A percentile compares a stretch with the other conserved stretches of the same genome.
Evolutionary conservation across 139 green algal genomes (phyloP).

Genomic region (Chlamydomonas schloesseri): DNA sequence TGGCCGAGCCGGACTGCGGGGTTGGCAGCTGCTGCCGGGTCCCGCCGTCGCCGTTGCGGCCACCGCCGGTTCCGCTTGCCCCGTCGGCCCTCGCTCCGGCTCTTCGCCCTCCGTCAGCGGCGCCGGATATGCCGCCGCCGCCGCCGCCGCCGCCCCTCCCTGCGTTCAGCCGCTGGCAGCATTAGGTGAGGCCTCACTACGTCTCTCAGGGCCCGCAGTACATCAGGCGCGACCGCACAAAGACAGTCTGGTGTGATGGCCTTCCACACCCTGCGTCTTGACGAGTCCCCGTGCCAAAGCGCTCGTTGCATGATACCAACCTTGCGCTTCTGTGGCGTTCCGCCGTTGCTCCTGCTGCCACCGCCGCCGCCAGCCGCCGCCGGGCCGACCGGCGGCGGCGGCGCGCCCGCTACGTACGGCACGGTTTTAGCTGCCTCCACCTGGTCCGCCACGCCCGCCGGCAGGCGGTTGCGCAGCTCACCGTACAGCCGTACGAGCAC

Average conservation of each 20-base stretch:
- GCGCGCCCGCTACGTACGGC: background rate
- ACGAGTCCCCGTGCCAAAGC: too few species aligned
- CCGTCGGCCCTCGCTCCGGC: background rate
- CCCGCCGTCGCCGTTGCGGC: background rate
- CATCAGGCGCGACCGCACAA: too few species aligned
- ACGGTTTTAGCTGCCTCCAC: constrained; percentile 28
- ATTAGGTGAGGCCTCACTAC: too few species aligned
- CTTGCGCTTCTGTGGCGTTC: too few species aligned
- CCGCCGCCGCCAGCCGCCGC: background rate
- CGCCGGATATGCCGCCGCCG: too few species aligned
- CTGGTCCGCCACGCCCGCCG: background rate
- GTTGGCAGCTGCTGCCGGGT: too few species aligned
- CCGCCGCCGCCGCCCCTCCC: background rate
- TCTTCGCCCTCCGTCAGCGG: background rate
- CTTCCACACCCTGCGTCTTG: too few species aligned
- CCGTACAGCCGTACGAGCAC: constrained; percentile 55
- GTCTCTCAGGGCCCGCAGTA: too few species aligned
- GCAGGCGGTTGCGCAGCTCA: constrained; percentile 30
- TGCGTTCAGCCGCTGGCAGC: background rate
- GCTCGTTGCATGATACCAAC: too few species aligned
- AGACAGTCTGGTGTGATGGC: too few species aligned
- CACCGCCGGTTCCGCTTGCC: background rate
- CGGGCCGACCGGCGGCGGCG: background rate
- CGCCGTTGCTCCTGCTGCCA: background rate
- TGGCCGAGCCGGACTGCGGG: too few species aligned